These are phyloP conservation scores for Globisporangium barbulae DNA, from an alignment of 352 stramenopile genomes.

Conservation along the genomic window DNA sequence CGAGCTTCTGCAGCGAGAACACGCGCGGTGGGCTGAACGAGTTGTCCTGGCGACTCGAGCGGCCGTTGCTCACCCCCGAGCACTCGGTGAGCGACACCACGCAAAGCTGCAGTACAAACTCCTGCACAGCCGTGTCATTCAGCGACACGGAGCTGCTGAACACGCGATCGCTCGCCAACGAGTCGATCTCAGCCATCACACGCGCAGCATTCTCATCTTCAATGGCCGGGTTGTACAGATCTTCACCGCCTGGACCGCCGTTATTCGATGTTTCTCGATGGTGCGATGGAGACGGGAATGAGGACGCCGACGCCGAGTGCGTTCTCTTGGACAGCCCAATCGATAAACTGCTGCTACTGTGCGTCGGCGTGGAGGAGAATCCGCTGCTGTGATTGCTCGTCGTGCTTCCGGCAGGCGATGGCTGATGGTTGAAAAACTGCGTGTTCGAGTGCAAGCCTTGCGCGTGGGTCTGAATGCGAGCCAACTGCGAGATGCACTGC, in stretches of 20 bases:
- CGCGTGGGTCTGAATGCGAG: slow-evolving; percentile 95
- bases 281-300: slow-evolving; percentile 51
- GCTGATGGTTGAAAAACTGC: slow-evolving; percentile 79
- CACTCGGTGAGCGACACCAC: slow-evolving; percentile 91
- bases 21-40: slow-evolving; percentile 87
- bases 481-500: slow-evolving; percentile 96
- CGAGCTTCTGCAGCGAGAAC: slow-evolving; percentile 98
- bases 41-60: slow-evolving; percentile 28
- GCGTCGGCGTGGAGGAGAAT: slow-evolving; percentile 16
- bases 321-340: slow-evolving; percentile 12
- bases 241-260: slow-evolving; percentile 32
- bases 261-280: slow-evolving; percentile 33
- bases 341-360: slow-evolving; percentile 26
- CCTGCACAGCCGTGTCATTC: slow-evolving; percentile 67
- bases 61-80: slow-evolving; percentile 51
- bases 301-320: slow-evolving; percentile 19
- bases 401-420: slow-evolving; percentile 28
- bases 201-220: slow-evolving; percentile 84
- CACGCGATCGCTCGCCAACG: slow-evolving; percentile 86
- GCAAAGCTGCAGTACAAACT: slow-evolving; percentile 91
- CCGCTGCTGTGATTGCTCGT: slow-evolving; percentile 17
- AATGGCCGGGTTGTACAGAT: slow-evolving; percentile 65
- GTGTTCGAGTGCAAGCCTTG: slow-evolving; percentile 81
- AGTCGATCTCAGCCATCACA: slow-evolving; percentile 84
- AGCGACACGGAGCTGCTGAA: slow-evolving; percentile 89